These are phyloP conservation scores for Fagopyrum tataricum DNA, from an alignment of 148 eudicot species.

Conservation along the genomic window DNA sequence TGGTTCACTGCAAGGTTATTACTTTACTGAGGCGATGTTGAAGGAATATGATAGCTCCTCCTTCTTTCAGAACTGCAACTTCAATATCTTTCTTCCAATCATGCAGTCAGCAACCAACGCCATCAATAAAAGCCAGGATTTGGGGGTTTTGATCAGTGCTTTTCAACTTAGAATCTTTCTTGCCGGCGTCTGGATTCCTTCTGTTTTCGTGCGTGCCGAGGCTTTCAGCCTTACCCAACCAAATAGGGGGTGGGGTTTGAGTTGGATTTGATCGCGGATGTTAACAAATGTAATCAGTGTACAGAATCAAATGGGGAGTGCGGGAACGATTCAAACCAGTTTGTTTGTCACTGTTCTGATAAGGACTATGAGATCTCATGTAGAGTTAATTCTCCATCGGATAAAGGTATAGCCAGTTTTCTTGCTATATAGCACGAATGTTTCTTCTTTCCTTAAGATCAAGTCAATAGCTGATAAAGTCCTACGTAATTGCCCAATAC, in stretches of 20 bases:
- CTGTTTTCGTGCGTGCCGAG: no score
- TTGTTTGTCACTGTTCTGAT: constrained; percentile 8
- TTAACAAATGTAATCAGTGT: neutral
- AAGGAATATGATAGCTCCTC: neutral
- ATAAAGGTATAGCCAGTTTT: no score
- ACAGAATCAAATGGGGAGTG: neutral
- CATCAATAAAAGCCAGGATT: neutral
- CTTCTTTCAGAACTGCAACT: neutral
- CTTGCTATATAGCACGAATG: no score
- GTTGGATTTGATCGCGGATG: neutral
- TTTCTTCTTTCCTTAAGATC: no score
- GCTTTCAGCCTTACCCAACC: no score
- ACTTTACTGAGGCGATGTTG: neutral
- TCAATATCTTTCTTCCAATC: neutral
- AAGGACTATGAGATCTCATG: neutral
- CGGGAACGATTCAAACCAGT: neutral
- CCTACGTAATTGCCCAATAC: neutral
- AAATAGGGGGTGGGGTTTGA: constrained; percentile 2
- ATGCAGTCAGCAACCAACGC: neutral
- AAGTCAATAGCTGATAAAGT: neutral
- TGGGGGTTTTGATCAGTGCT: neutral
- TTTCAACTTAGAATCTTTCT: no score
- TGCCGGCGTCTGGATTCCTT: no score
- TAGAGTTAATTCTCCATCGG: no score
- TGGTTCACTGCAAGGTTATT: neutral